Evolutionary conservation across 1,284 basidiomycete species (phyloP).

Genomic region (Rhodotorula sp.): DNA sequence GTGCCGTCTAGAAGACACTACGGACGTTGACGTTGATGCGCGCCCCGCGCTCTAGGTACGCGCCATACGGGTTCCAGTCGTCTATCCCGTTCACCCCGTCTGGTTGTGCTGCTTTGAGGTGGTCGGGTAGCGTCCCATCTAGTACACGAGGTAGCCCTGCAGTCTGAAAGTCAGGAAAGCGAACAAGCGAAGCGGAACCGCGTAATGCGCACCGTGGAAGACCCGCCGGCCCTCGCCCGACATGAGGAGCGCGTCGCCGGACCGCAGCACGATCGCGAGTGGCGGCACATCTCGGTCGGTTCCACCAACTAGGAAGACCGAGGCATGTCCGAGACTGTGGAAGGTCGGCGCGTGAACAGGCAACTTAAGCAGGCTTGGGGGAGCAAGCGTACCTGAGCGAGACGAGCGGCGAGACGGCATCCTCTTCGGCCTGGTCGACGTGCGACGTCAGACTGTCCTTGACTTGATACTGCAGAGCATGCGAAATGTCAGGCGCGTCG

Average conservation of each 20-base stretch:
- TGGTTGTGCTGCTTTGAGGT: constrained; percentile 14
- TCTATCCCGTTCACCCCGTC: neutral
- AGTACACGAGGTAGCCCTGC: constrained; percentile 83
- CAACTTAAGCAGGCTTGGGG: neutral
- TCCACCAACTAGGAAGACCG: constrained; percentile 85
- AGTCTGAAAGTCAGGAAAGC: neutral
- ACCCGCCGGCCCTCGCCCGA: constrained; percentile 72
- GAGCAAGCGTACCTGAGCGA: constrained; percentile 72
- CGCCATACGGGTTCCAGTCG: constrained; percentile 61
- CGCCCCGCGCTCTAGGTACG: constrained; percentile 63
- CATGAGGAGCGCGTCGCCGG: constrained; percentile 90
- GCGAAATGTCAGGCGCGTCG: neutral
- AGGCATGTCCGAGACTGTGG: constrained; percentile 75
- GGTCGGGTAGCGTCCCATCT: constrained; percentile 67
- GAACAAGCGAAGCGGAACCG: neutral
- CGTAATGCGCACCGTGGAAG: constrained; percentile 70
- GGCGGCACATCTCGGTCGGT: constrained; percentile 72
- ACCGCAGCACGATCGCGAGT: constrained; percentile 73
- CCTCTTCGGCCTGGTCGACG: constrained; percentile 85
- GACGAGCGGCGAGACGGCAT: constrained; percentile 79
- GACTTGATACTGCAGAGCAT: constrained; percentile 24
- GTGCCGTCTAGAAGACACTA: constrained; percentile 59
- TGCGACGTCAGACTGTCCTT: constrained; percentile 89
- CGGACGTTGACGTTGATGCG: constrained; percentile 87
- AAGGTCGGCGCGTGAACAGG: neutral